phyloP scores from a whole-genome alignment of 495 filamentous ascomycete species.

The Mytilinidion resinicola region DNA sequence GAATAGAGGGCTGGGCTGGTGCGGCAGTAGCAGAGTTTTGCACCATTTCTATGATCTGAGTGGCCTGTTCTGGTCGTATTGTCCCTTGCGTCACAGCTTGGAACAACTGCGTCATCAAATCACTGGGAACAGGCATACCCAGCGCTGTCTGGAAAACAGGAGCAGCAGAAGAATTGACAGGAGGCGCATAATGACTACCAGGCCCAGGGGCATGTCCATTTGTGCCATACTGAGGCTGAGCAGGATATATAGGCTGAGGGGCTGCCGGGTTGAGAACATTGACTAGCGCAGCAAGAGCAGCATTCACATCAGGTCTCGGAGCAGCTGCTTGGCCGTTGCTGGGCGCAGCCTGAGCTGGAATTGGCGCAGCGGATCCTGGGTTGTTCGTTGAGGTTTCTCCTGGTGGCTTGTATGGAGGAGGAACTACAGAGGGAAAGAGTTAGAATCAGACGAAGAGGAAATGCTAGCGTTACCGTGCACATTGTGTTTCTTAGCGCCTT shows the following conservation, averaged over 20 bases:
- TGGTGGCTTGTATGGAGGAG: constrained; percentile 17
- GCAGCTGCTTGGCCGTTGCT: constrained; percentile 8
- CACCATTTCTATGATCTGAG: constrained; percentile 6
- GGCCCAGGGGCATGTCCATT: constrained; percentile 2
- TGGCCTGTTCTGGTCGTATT: constrained; percentile 23
- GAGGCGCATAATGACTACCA: neutral
- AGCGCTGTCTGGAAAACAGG: neutral
- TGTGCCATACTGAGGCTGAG: constrained; percentile 3
- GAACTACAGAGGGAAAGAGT: constrained; percentile 3
- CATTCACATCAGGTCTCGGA: constrained; percentile 21
- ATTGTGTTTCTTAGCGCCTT: constrained; percentile 4
- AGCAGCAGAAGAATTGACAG: neutral
- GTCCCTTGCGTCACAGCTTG: constrained; percentile 8
- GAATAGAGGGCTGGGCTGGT: neutral
- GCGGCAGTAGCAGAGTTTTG: constrained; percentile 4
- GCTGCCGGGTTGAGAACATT: constrained; percentile 9
- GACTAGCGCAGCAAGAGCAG: constrained; percentile 32
- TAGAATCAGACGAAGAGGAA: neutral
- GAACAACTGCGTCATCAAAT: constrained; percentile 10
- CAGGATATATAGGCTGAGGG: constrained; percentile 12
- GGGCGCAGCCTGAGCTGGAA: neutral
- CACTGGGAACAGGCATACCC: neutral
- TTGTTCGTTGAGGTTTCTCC: constrained; percentile 16
- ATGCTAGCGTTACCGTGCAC: neutral
- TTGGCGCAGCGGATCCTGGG: constrained; percentile 6